A percentile compares a stretch with the other conserved stretches of the same genome.
phyloP scores from a whole-genome alignment of 202 grass and related monocot genomes.

The Brachypodium distachyon region DNA sequence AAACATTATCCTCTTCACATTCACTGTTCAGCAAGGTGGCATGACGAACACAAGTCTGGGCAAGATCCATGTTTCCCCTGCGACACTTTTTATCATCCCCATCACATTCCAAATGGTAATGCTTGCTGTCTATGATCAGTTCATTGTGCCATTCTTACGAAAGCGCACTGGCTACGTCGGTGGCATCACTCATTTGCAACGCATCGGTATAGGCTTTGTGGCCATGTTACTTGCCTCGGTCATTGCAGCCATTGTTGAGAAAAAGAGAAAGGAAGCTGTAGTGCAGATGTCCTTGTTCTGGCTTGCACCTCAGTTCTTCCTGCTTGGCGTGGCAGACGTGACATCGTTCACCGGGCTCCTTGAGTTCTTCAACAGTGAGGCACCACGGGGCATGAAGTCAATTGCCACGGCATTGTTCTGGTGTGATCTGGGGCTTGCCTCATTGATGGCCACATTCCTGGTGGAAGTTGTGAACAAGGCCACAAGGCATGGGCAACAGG shows the following conservation, averaged over 20 bases:
- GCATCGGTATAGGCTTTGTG: not conserved
- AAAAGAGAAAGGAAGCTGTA: conserved; percentile 21
- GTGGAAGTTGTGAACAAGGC: conserved; percentile 49
- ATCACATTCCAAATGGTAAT: not conserved
- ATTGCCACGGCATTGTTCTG: conserved; percentile 35
- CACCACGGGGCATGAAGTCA: conserved; percentile 56
- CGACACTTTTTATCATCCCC: not conserved
- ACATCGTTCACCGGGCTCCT: conserved; percentile 59
- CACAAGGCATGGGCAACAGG: conserved; percentile 24
- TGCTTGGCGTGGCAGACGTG: conserved; percentile 49
- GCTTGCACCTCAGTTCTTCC: conserved; percentile 46
- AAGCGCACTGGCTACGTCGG: not conserved
- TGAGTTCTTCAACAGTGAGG: conserved; percentile 80
- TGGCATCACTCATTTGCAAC: not conserved
- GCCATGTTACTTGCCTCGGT: not conserved
- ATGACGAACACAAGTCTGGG: not conserved
- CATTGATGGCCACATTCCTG: conserved; percentile 35
- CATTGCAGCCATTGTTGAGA: not conserved
- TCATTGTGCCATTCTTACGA: not conserved
- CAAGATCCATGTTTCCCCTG: not conserved
- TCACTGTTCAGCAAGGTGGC: not conserved
- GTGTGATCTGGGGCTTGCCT: not conserved
- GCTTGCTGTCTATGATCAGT: not conserved
- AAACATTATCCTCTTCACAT: not conserved
- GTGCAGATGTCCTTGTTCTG: conserved; percentile 64